Evolutionary conservation across 345 rosid species (phyloP), one percentile per base, ranked within the genome.

Genomic region (Salix exigua): DNA sequence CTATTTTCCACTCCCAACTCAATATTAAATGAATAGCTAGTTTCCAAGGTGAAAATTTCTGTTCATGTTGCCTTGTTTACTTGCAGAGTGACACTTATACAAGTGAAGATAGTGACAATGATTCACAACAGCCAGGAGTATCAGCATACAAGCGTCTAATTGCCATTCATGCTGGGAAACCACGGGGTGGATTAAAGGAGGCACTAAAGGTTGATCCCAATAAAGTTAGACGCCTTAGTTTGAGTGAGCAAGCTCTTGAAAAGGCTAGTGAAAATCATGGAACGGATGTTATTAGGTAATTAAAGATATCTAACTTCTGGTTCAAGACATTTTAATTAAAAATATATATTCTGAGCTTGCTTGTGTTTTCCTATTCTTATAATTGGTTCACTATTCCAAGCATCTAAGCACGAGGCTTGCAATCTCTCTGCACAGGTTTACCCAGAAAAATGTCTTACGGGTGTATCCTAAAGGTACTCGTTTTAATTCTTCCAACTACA

Each of bases 381-480:
- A 40, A 51, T 10, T 11, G 67, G 33, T 75, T 55, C 19, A 40
- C 37, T 48, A 31, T 66, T 61, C 68, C 71, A 74, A 75, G 12
- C 17, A 21, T 66, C 60, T 65, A 51, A 33, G 7, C 21, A 19
- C 25, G n/a, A 46, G 14, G 37, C 37, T 62, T 82, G 71, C 68
- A 78, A 75, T 55, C 42, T 31, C 66, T 11, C 28, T 30, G 66
- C 63, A n/a, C 58, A 83, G 85, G 68, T 83, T 83, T 73, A 79
- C 84, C 23, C 89, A 84, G 82, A 86, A 84, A 75, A 89, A 89
- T 66, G 53, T 89, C 71, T 80, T 89, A 62, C 78, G 92, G 66
- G 85, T 89, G 69, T 87, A 87, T 76, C 92, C 92, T 8, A 87
- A 84, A 81, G 92, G 92, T 37, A 83, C 83, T 77, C 88, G 90